Percentiles rank a stretch among this genome's conserved stretches.
phyloP scores from a whole-genome alignment of 768 basidiomycete species.

The Serendipita vermifera region DNA sequence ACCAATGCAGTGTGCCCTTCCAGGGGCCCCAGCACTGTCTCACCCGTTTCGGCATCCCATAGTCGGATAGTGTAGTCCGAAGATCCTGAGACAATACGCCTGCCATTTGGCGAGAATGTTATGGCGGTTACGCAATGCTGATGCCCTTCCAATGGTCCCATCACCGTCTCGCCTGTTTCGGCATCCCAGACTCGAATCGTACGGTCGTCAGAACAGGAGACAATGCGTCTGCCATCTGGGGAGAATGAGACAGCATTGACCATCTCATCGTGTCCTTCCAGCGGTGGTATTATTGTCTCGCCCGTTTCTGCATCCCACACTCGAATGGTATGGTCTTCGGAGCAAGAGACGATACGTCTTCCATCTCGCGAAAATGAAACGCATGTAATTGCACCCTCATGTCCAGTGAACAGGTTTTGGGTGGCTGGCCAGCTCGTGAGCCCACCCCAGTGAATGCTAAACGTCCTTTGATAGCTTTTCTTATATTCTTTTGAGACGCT shows the following conservation, averaged over 20 bases:
- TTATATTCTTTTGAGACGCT: background rate
- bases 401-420: background rate
- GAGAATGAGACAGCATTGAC: conserved; percentile 8
- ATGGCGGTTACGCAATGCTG: background rate
- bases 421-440: background rate
- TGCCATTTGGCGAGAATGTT: conserved; percentile 2
- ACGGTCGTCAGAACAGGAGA: background rate
- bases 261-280: background rate
- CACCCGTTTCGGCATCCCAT: conserved; percentile 4
- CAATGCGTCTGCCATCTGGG: conserved; percentile 4
- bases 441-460: background rate
- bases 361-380: conserved; percentile 13
- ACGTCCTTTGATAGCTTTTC: background rate
- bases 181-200: conserved; percentile 4
- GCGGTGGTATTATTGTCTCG: background rate
- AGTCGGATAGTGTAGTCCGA: background rate
- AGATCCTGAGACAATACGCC: background rate
- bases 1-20: background rate
- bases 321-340: background rate
- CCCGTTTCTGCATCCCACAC: conserved; percentile 11
- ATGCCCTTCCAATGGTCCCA: background rate
- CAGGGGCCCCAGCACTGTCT: background rate
- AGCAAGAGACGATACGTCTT: conserved; percentile 8
- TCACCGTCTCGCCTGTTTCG: conserved; percentile 1
- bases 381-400: background rate